Evolutionary conservation across 2,329 filamentous ascomycete species (phyloP), one percentile per base, ranked within the genome.

Genomic region (Pezicula neosporulosa): DNA sequence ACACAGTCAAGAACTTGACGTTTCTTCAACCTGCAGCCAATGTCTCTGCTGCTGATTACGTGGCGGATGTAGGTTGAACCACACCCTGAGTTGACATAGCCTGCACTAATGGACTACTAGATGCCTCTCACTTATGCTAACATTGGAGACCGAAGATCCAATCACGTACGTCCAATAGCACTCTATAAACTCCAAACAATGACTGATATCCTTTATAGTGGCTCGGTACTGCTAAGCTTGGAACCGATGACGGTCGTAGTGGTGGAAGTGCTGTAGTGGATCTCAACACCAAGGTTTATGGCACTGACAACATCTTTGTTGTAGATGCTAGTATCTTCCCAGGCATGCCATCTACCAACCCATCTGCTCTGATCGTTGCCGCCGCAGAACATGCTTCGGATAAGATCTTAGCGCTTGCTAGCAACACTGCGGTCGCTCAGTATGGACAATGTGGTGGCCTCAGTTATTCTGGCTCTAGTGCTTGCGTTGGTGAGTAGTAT

Each of bases 321-420:
- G 81, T 88, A 4, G 85, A 89, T 60, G 85, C 80, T 1, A 80
- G 78, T 54, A 83, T 89, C 61, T 86, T 87, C 70, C 85, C 86
- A 0, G 85, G 86, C 56, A 80, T 87, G 58, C 76, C 83, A 3
- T 83, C 83, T 0, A 82, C 83, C 16, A 90, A 90, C 68, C 86
- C 86, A 2, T 80, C 81, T 44, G 78, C 82, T 1, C 77, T 82
- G 37, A 81, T 87, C 58, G 82, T 87, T 64, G 74, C 83, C 35
- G 82, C 77, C 16, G 79, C 83, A 16, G 85, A 88, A 71, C 56
- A 57, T 19, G 63, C 62, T 59, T 54, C 62, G 68, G 49, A 70
- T 6, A 43, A 68, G 52, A 73, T 63, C 54, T 38, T 57, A n/a
- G 55, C 49, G 12, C 42, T 62, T 3, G 53, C 56, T 1, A 21